Percentiles rank a stretch among this genome's conserved stretches.
phyloP scores from a whole-genome alignment of 441 rosid genomes.

The Gossypium lobatum region DNA sequence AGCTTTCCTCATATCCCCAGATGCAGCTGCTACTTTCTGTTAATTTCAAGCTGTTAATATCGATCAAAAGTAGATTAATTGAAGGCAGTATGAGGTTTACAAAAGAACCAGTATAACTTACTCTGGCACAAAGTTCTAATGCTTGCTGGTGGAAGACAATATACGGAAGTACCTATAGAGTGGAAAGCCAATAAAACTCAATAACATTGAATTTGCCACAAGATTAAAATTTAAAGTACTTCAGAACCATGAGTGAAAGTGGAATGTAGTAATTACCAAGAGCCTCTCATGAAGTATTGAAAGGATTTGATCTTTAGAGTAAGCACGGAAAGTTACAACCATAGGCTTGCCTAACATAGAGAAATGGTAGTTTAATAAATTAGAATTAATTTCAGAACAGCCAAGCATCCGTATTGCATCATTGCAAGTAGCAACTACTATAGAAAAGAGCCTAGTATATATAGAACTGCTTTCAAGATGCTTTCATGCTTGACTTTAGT shows the following conservation, averaged over 20 bases:
- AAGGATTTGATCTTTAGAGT: conserved; percentile 74
- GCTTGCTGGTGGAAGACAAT: conserved; percentile 69
- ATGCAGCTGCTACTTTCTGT: conserved; percentile 92
- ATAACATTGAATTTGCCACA: neutral
- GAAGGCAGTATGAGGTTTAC: conserved; percentile 7
- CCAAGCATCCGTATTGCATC: neutral
- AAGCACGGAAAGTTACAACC: conserved; percentile 75
- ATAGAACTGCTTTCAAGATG: neutral
- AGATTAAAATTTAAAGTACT: neutral
- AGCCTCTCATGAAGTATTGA: conserved; percentile 77
- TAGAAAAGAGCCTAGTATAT: neutral
- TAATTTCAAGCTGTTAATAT: conserved; percentile 16
- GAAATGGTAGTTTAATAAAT: conserved; percentile 8
- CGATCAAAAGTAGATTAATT: conserved; percentile 3
- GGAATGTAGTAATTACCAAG: conserved; percentile 36
- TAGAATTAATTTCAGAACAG: conserved; percentile 13
- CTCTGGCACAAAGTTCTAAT: conserved; percentile 92
- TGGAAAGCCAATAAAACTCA: conserved; percentile 5
- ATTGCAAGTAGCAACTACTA: neutral
- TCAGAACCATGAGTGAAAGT: neutral
- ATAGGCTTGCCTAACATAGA: conserved; percentile 62
- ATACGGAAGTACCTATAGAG: conserved; percentile 53
- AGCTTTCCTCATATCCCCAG: conserved; percentile 97
- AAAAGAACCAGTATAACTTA: conserved; percentile 28
- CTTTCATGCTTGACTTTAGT: neutral